A percentile compares a stretch with the other conserved stretches of the same genome.
Conservation (phyloP, 441 rosid genomes). For the Croton setiger region DNA sequence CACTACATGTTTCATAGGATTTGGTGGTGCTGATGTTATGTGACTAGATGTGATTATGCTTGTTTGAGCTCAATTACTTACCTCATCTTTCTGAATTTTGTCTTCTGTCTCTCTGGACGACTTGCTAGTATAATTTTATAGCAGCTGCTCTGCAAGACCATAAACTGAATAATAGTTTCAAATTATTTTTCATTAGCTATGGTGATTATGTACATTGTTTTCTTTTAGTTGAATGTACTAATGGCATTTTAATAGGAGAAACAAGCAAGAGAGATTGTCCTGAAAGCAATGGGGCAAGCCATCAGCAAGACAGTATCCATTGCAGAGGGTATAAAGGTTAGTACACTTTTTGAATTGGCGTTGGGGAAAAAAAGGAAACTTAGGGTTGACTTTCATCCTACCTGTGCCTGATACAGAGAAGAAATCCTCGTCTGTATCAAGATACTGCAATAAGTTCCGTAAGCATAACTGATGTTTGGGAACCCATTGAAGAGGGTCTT, state of each 20-base stretch:
- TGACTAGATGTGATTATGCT: neutral
- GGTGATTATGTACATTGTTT: neutral
- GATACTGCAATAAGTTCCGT: constrained; percentile 78
- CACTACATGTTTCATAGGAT: neutral
- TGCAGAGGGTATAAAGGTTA: constrained; percentile 79
- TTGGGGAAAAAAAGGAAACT: neutral
- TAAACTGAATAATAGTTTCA: neutral
- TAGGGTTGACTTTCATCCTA: constrained; percentile 14
- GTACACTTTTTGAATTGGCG: constrained; percentile 12
- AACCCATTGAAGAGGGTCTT: constrained; percentile 94
- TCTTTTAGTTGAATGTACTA: too few relatives aligned
- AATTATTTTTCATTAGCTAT: neutral
- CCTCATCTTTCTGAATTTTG: neutral
- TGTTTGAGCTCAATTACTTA: neutral
- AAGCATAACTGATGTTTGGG: constrained; percentile 90
- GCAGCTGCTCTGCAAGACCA: neutral
- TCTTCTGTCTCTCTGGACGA: neutral
- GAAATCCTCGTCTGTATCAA: constrained; percentile 77
- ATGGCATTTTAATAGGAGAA: constrained; percentile 47
- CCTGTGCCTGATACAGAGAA: constrained; percentile 45
- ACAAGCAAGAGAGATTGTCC: constrained; percentile 60
- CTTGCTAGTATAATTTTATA: neutral
- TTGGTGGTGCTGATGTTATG: neutral
- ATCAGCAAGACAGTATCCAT: constrained; percentile 89
- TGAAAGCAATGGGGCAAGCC: constrained; percentile 97